Evolutionary conservation across 78 protist species (phyloP).

Genomic region (Tieghemostelium lacteum): DNA sequence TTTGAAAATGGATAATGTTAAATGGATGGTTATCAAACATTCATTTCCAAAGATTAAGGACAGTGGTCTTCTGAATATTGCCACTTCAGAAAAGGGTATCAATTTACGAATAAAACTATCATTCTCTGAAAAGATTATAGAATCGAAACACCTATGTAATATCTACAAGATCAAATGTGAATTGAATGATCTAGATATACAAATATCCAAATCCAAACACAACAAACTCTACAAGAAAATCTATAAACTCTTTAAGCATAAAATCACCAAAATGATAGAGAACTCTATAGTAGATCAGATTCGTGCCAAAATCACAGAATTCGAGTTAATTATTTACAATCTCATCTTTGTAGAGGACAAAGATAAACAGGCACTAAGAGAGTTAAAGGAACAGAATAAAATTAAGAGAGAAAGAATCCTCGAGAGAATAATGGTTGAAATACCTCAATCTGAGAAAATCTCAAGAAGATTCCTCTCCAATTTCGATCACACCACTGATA

Average conservation of each 20-base stretch:
- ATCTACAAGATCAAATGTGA: slow-evolving; percentile 27
- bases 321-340: slow-evolving; percentile 17
- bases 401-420: slow-evolving; percentile 48
- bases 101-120: slow-evolving; percentile 42
- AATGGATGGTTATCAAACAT: slow-evolving; percentile 47
- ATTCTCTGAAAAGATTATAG: slow-evolving; percentile 31
- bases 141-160: slow-evolving; percentile 9
- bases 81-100: slow-evolving; percentile 41
- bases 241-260: slow-evolving; percentile 44
- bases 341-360: background rate
- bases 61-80: slow-evolving; percentile 34
- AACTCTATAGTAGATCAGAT: slow-evolving; percentile 14
- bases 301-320: background rate
- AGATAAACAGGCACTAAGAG: background rate
- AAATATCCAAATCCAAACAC: slow-evolving; percentile 41
- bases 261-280: slow-evolving; percentile 38
- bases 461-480: slow-evolving; percentile 1
- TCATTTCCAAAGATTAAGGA: slow-evolving; percentile 53
- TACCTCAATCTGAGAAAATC: slow-evolving; percentile 22
- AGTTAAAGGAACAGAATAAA: slow-evolving; percentile 5
- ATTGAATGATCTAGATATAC: slow-evolving; percentile 42
- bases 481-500: background rate
- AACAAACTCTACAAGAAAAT: slow-evolving; percentile 41
- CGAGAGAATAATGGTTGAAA: slow-evolving; percentile 46
- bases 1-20: slow-evolving; percentile 40